These are phyloP conservation scores for Penicillium concentricum DNA, from an alignment of 2,329 filamentous ascomycete species.

Conservation along the genomic window DNA sequence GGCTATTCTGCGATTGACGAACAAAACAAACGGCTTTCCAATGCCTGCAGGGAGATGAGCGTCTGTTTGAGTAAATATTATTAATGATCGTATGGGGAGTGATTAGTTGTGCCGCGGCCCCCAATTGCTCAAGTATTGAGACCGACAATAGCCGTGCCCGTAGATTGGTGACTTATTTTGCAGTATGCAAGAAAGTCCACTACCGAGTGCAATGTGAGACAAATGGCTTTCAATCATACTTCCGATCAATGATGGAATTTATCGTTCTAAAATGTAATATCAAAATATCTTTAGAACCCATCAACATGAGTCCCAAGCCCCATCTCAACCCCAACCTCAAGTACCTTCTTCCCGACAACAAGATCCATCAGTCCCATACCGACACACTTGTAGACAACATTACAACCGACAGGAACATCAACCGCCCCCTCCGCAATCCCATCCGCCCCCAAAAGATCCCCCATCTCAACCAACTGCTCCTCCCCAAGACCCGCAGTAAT, in stretches of 20 bases:
- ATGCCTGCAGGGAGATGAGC: too few relatives aligned
- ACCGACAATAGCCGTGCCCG: not conserved
- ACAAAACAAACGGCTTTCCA: too few relatives aligned
- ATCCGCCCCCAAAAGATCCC: conserved; percentile 33
- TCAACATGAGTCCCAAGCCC: conserved; percentile 37
- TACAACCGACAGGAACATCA: conserved; percentile 32
- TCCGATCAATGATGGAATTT: not conserved
- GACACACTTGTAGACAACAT: conserved; percentile 53
- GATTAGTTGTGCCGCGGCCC: too few relatives aligned
- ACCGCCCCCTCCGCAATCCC: conserved; percentile 16
- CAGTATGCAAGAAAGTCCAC: not conserved
- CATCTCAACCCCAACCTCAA: conserved; percentile 36
- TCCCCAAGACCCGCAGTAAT: conserved; percentile 40
- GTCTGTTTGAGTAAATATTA: too few relatives aligned
- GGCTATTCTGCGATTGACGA: too few relatives aligned
- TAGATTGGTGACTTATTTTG: not conserved
- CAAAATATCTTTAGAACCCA: conserved; percentile 32
- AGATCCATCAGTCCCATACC: conserved; percentile 54
- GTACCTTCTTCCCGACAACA: conserved; percentile 43
- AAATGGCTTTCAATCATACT: not conserved
- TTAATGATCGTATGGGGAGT: too few relatives aligned
- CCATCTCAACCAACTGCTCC: conserved; percentile 45
- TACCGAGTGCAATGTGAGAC: not conserved
- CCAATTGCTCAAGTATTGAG: not conserved
- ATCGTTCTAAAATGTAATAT: not conserved